Evolutionary conservation across 1,284 basidiomycete species (phyloP).

Genomic region (Sporisorium scitamineum): DNA sequence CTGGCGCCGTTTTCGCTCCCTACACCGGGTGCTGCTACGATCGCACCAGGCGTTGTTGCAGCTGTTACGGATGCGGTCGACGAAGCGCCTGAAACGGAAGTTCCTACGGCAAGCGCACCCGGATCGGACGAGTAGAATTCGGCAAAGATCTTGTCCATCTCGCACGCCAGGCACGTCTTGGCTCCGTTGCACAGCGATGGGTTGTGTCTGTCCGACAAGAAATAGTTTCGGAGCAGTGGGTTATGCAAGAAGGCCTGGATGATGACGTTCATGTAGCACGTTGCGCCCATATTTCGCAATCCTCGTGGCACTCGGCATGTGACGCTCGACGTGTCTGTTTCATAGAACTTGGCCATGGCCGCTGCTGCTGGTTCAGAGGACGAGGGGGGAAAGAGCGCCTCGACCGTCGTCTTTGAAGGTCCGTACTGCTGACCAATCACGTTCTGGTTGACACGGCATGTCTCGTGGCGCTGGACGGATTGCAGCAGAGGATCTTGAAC

Average conservation of each 20-base stretch:
- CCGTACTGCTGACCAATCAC: constrained; percentile 33
- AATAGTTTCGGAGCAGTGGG: constrained; percentile 88
- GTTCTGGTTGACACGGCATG: constrained; percentile 24
- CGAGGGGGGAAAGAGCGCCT: constrained; percentile 21
- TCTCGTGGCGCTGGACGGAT: constrained; percentile 38
- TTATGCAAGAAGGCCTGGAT: constrained; percentile 94
- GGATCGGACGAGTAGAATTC: constrained; percentile 73
- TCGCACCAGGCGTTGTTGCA: constrained; percentile 70
- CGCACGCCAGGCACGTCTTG: constrained; percentile 87
- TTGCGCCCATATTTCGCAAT: constrained; percentile 90
- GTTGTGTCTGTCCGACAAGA: constrained; percentile 86
- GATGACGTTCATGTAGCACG: constrained; percentile 93
- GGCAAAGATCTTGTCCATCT: constrained; percentile 90
- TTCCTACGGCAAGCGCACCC: constrained; percentile 9
- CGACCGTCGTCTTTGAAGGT: constrained; percentile 18
- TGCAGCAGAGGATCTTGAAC: constrained; percentile 63
- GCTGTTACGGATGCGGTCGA: constrained; percentile 73
- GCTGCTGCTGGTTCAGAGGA: not conserved
- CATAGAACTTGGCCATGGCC: constrained; percentile 25
- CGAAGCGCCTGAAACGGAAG: not conserved
- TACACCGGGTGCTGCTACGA: not conserved
- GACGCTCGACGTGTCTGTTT: constrained; percentile 28
- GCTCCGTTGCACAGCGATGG: constrained; percentile 75
- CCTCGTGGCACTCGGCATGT: constrained; percentile 79
- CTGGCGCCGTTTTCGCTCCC: constrained; percentile 17